Conservation (phyloP, 352 stramenopile genomes). For the Pythium aristosporum region DNA sequence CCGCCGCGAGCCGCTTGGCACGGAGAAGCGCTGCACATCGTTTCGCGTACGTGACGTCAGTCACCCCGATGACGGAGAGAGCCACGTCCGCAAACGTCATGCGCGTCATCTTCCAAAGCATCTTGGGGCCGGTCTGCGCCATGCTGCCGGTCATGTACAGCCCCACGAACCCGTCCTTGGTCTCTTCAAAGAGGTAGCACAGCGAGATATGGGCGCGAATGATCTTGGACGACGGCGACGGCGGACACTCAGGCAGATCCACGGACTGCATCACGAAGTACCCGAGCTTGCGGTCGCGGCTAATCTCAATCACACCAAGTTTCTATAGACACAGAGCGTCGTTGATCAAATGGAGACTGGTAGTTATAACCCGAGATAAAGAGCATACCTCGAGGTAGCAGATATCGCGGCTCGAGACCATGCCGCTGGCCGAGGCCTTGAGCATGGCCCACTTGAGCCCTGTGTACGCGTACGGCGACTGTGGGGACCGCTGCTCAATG, state of each 20-base stretch:
- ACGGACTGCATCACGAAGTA: constrained; percentile 28
- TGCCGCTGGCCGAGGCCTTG: constrained; percentile 18
- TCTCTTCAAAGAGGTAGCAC: constrained; percentile 31
- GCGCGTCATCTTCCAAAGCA: constrained; percentile 14
- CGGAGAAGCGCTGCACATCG: constrained; percentile 11
- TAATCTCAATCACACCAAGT: constrained; percentile 19
- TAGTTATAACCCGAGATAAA: not conserved
- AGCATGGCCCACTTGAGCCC: constrained; percentile 25
- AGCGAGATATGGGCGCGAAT: constrained; percentile 16
- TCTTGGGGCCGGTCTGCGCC: not conserved
- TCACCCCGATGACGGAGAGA: constrained; percentile 7
- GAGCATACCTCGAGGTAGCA: constrained; percentile 21
- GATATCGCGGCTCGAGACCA: constrained; percentile 21
- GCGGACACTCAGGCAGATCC: constrained; percentile 23
- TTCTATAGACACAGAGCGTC: constrained; percentile 12
- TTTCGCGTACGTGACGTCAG: constrained; percentile 17
- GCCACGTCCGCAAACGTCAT: constrained; percentile 24
- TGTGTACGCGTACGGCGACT: constrained; percentile 21
- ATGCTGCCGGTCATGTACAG: constrained; percentile 29
- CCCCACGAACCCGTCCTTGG: constrained; percentile 19
- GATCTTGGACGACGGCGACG: not conserved
- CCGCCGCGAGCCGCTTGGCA: not conserved
- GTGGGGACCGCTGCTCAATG: constrained; percentile 16
- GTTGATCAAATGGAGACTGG: no score
- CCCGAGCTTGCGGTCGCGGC: constrained; percentile 21